phyloP scores from a whole-genome alignment of 306 rosid species.

The Sicyos edulis region DNA sequence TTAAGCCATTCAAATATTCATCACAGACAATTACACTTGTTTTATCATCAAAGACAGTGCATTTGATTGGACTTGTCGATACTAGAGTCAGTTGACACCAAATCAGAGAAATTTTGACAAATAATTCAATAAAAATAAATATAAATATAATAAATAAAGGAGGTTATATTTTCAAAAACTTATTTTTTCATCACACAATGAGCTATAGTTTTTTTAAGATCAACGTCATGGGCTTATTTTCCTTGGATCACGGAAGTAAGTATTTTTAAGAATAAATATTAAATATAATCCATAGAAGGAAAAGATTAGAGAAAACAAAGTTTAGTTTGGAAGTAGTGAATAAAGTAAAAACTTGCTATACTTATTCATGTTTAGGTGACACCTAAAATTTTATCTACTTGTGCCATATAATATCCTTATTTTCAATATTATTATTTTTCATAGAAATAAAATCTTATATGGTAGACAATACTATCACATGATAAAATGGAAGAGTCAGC shows the following conservation, averaged over 20 bases:
- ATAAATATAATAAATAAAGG: not conserved
- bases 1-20: not conserved
- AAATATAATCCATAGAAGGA: not conserved
- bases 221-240: no score
- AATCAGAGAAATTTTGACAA: not conserved
- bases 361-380: no score
- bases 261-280: not conserved
- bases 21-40: not conserved
- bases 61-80: conserved; percentile 1
- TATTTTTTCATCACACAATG: not conserved
- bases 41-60: not conserved
- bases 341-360: no score
- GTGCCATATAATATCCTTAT: no score
- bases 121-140: not conserved
- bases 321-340: no score
- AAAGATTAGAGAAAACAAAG: not conserved
- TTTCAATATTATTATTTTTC: no score
- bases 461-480: no score
- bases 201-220: not conserved
- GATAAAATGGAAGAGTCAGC: no score
- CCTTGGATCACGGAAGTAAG: not conserved
- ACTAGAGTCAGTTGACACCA: not conserved
- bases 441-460: no score
- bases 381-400: no score
- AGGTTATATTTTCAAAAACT: no score